Percentiles rank a stretch among this genome's conserved stretches.
Evolutionary conservation across 108 stramenopile species (phyloP).

Genomic region (Skeletonema potamos): DNA sequence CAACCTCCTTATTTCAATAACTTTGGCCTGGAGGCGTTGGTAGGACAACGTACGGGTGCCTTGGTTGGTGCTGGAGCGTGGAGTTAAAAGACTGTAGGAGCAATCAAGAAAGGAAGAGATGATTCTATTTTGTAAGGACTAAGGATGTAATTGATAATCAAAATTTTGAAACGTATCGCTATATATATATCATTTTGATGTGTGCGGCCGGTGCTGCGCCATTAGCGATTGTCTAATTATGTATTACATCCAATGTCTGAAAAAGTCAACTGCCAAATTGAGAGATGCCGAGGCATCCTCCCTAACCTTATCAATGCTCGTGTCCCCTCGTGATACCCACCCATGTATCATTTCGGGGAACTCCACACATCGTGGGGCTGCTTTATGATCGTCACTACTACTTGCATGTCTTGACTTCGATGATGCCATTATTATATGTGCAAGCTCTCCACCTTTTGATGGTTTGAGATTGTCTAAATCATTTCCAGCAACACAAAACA

Average conservation of each 20-base stretch:
- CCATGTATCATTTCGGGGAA: constrained; percentile 54
- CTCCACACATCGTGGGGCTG: constrained; percentile 16
- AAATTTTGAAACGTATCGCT: too few relatives aligned
- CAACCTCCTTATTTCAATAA: constrained; percentile 58
- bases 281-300: constrained; percentile 32
- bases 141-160: neutral
- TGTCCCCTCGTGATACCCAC: constrained; percentile 47
- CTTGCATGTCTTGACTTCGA: neutral
- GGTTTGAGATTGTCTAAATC: constrained; percentile 43
- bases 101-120: neutral
- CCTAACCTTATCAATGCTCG: constrained; percentile 12
- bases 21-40: constrained; percentile 18
- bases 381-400: neutral
- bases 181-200: too few relatives aligned
- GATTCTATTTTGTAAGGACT: neutral
- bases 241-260: constrained; percentile 24
- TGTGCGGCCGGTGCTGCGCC: too few relatives aligned
- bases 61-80: constrained; percentile 36
- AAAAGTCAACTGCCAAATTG: constrained; percentile 17
- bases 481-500: constrained; percentile 47
- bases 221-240: too few relatives aligned
- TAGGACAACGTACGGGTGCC: constrained; percentile 12
- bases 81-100: too few relatives aligned
- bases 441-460: constrained; percentile 14
- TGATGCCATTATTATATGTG: neutral